Percentiles rank a stretch among this genome's conserved stretches.
Evolutionary conservation across 129 eudicot genomes (phyloP).

Genomic region (Cynara cardunculus): DNA sequence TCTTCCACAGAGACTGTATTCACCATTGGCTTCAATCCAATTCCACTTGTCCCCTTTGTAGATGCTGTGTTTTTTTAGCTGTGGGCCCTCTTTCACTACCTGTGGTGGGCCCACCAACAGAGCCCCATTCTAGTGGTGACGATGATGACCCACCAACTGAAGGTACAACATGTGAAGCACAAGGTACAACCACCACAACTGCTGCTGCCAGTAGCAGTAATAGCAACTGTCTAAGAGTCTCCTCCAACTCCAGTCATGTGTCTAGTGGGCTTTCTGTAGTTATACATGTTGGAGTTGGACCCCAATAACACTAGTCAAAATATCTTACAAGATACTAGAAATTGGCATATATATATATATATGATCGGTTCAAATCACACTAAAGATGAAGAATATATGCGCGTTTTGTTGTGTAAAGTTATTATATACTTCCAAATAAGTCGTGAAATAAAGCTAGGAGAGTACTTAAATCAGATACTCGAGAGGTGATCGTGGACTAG

Average conservation of each 20-base stretch:
- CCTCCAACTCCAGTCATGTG: constrained; percentile 13
- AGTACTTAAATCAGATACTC: neutral
- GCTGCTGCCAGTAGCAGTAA: neutral
- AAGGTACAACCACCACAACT: neutral
- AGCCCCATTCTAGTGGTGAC: constrained; percentile 8
- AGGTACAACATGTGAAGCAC: neutral
- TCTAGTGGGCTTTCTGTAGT: constrained; percentile 9
- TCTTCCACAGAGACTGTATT: constrained; percentile 65
- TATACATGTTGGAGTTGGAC: constrained; percentile 11
- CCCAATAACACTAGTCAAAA: neutral
- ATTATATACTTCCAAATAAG: neutral
- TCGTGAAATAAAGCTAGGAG: neutral
- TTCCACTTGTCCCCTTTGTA: constrained; percentile 71
- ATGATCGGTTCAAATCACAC: neutral
- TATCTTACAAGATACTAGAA: neutral
- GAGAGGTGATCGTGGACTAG: neutral
- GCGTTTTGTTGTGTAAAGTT: neutral
- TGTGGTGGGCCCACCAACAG: neutral
- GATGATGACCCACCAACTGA: constrained; percentile 3
- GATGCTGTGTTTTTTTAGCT: constrained; percentile 46
- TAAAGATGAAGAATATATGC: neutral
- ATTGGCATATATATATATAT: too few species aligned
- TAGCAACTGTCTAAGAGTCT: constrained; percentile 13
- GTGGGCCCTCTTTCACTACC: constrained; percentile 7
- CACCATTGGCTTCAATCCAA: constrained; percentile 61